A percentile compares a stretch with the other conserved stretches of the same genome.
These are phyloP conservation scores for Penicillium sp. DNA, from an alignment of 2,329 filamentous ascomycete species.

Conservation along the genomic window DNA sequence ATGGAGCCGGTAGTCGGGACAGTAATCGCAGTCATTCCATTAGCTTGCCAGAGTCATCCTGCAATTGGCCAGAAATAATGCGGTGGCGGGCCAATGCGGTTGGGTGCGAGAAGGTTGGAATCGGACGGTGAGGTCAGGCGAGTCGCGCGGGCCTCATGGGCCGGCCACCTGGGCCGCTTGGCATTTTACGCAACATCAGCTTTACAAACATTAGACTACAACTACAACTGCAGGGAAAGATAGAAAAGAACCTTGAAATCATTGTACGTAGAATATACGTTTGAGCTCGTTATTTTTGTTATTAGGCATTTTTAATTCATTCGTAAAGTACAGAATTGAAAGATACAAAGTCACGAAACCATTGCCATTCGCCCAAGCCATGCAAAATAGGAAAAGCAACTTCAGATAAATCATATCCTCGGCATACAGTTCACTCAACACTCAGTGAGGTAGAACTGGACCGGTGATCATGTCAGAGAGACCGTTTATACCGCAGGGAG, in stretches of 20 bases:
- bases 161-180: constrained; percentile 10
- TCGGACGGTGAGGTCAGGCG: constrained; percentile 5
- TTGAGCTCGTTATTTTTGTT: constrained; percentile 5
- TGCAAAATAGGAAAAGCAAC: constrained; percentile 22
- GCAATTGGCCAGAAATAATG: constrained; percentile 14
- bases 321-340: constrained; percentile 15
- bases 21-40: constrained; percentile 37
- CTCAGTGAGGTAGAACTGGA: background rate
- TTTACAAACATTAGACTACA: background rate
- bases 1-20: constrained; percentile 34
- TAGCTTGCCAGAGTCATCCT: constrained; percentile 23
- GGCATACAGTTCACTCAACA: constrained; percentile 1
- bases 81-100: constrained; percentile 12
- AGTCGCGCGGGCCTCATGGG: constrained; percentile 11
- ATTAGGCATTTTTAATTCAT: constrained; percentile 5
- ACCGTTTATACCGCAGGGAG: constrained; percentile 23
- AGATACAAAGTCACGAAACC: constrained; percentile 16
- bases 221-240: background rate
- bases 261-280: background rate
- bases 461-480: background rate
- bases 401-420: constrained; percentile 10
- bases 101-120: constrained; percentile 6
- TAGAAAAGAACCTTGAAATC: background rate
- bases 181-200: constrained; percentile 14
- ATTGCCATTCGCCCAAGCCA: constrained; percentile 33